Conservation (phyloP, 176 grass and related monocot species). For the Oryza meyeriana region DNA sequence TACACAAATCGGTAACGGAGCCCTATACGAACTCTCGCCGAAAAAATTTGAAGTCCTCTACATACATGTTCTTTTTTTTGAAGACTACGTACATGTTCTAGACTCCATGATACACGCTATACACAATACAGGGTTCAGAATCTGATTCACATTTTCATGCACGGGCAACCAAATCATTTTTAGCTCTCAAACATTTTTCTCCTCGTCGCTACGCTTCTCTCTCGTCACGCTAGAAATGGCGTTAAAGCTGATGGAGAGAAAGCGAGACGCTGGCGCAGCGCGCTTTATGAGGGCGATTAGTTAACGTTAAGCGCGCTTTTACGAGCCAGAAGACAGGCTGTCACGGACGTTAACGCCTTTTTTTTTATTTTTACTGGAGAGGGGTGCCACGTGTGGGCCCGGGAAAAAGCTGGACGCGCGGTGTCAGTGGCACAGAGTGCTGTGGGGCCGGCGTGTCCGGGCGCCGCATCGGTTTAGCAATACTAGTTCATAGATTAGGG, state of each 20-base stretch:
- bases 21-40: too few species aligned
- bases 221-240: not conserved
- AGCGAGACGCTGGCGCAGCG: not conserved
- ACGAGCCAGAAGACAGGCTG: slow-evolving; percentile 34
- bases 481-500: not conserved
- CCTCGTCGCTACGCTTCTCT: not conserved
- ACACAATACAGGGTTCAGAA: not conserved
- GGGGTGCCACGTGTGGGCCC: not conserved
- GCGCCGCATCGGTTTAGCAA: not conserved
- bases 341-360: slow-evolving; percentile 4
- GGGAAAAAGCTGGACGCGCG: not conserved
- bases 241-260: not conserved
- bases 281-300: slow-evolving; percentile 19
- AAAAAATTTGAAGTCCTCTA: too few species aligned
- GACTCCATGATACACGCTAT: not conserved
- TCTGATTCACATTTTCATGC: not conserved
- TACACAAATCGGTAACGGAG: not conserved
- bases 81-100: not conserved
- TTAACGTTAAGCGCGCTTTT: slow-evolving; percentile 64
- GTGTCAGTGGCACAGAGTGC: not conserved
- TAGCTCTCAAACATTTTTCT: not conserved
- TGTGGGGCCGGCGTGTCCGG: not conserved
- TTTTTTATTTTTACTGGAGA: slow-evolving; percentile 13
- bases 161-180: not conserved
- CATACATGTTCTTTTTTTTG: not conserved